phyloP scores from a whole-genome alignment of 352 stramenopile genomes.

The Phytophthora ohioensis region DNA sequence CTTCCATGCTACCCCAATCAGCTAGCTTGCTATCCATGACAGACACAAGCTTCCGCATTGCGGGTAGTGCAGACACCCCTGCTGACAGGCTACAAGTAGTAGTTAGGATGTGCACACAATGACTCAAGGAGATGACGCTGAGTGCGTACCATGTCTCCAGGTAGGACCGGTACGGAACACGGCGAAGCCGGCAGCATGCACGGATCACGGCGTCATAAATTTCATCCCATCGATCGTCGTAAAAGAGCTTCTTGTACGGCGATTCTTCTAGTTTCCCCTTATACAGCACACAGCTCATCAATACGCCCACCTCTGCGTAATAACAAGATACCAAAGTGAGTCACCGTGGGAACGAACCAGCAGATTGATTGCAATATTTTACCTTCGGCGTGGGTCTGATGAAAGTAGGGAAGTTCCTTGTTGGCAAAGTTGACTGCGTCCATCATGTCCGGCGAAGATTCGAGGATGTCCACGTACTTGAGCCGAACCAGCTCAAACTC shows the following conservation, averaged over 20 bases:
- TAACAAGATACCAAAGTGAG: neutral
- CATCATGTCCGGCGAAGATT: conserved; percentile 70
- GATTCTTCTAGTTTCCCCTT: conserved; percentile 77
- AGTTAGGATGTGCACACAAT: conserved; percentile 13
- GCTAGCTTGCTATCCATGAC: conserved; percentile 85
- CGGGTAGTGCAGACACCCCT: conserved; percentile 71
- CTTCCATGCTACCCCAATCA: conserved; percentile 79
- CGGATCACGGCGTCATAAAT: conserved; percentile 75
- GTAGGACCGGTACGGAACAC: conserved; percentile 77
- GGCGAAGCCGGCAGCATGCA: conserved; percentile 77
- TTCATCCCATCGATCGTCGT: conserved; percentile 72
- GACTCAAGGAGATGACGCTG: neutral
- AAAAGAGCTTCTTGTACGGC: conserved; percentile 84
- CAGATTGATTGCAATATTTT: neutral
- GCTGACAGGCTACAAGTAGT: conserved; percentile 65
- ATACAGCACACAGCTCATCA: conserved; percentile 88
- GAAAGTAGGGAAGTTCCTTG: conserved; percentile 69
- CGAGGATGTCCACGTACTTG: conserved; percentile 82
- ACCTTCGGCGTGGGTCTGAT: conserved; percentile 70
- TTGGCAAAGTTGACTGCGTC: conserved; percentile 76
- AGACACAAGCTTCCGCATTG: conserved; percentile 81
- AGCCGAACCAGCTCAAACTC: conserved; percentile 88
- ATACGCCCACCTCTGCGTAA: conserved; percentile 64
- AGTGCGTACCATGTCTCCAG: conserved; percentile 70
- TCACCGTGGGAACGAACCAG: neutral